phyloP scores from a whole-genome alignment of 1,284 basidiomycete species.

The Phlebopus sp. region DNA sequence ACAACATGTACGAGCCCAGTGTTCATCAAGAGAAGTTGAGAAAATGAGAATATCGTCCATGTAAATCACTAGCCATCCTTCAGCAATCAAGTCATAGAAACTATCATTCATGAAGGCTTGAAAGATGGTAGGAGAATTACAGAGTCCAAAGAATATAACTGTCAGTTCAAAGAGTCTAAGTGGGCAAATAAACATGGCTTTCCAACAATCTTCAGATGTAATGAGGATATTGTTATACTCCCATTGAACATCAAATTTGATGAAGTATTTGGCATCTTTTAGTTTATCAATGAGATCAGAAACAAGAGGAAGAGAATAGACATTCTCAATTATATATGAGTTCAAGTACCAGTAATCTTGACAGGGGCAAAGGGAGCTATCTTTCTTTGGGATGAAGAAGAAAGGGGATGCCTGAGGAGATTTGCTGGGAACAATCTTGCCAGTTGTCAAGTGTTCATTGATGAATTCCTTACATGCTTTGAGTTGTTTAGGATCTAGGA shows the following conservation, averaged over 20 bases:
- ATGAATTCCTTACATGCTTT: neutral
- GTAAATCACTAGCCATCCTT: slow-evolving; percentile 12
- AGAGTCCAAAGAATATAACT: too few relatives aligned
- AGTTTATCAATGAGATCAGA: too few relatives aligned
- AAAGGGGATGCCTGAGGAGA: neutral
- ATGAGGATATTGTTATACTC: too few relatives aligned
- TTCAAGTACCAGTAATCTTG: too few relatives aligned
- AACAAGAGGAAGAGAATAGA: too few relatives aligned
- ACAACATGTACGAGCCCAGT: slow-evolving; percentile 7
- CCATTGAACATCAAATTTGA: neutral
- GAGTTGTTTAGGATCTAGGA: too few relatives aligned
- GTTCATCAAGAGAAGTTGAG: slow-evolving; percentile 2
- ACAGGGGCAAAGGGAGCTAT: neutral
- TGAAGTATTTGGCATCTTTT: neutral
- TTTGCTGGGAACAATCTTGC: neutral
- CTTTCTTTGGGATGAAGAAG: neutral
- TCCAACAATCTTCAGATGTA: neutral
- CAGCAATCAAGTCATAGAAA: slow-evolving; percentile 11
- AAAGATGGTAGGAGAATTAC: slow-evolving; percentile 5
- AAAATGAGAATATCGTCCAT: slow-evolving; percentile 27
- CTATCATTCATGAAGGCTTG: slow-evolving; percentile 20
- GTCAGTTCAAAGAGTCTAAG: too few relatives aligned
- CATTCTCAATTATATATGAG: too few relatives aligned
- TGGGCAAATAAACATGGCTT: neutral
- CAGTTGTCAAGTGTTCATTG: neutral